A percentile compares a stretch with the other conserved stretches of the same genome.
Conservation (phyloP, 1,284 basidiomycete genomes). For the Marasmius fiardii region DNA sequence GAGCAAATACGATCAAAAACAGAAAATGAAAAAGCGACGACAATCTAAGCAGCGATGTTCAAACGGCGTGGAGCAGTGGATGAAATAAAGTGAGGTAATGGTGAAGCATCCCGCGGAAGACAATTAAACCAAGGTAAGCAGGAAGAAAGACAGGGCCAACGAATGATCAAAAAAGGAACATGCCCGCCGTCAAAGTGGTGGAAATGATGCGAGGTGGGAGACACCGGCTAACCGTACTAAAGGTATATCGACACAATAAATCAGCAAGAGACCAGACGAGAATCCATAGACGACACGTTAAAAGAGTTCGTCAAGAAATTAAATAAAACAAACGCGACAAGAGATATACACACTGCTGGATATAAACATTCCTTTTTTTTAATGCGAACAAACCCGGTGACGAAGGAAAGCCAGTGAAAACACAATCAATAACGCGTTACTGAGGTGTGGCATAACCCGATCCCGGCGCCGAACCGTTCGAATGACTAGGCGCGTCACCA, state of each 20-base stretch:
- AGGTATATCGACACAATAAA: background rate
- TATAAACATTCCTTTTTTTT: slow-evolving; percentile 13
- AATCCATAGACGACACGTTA: background rate
- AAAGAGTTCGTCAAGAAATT: background rate
- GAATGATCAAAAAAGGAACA: background rate
- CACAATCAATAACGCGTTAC: slow-evolving; percentile 21
- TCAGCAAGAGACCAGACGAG: background rate
- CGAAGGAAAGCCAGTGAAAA: background rate
- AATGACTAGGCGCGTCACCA: slow-evolving; percentile 29
- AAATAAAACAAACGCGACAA: background rate
- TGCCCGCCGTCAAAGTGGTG: slow-evolving; percentile 1
- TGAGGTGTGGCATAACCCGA: slow-evolving; percentile 47
- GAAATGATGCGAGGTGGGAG: background rate
- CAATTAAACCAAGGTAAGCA: background rate
- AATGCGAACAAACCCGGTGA: background rate
- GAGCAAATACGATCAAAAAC: background rate
- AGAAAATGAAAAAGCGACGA: slow-evolving; percentile 1
- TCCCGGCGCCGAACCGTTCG: slow-evolving; percentile 38
- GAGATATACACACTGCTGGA: background rate
- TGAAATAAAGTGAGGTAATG: background rate
- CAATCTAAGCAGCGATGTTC: slow-evolving; percentile 2
- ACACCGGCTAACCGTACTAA: background rate
- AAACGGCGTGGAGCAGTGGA: background rate
- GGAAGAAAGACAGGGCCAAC: background rate
- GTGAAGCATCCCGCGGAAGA: background rate